A percentile compares a stretch with the other conserved stretches of the same genome.
These are phyloP conservation scores for Phellopilus nigrolimitatus DNA, from an alignment of 1,284 basidiomycete genomes.

Conservation along the genomic window DNA sequence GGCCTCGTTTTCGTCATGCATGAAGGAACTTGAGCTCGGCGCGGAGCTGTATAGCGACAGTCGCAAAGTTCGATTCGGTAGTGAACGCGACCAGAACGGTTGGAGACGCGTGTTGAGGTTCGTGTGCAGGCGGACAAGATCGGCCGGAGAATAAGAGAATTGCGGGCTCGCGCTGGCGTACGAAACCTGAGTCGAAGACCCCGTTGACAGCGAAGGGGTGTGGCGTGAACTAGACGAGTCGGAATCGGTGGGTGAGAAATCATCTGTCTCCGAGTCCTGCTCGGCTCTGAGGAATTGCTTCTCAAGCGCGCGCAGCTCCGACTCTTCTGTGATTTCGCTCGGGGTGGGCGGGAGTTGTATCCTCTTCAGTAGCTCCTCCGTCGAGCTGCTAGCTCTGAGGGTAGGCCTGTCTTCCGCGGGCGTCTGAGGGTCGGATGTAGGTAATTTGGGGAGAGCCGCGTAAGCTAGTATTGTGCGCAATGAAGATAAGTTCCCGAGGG, in stretches of 20 bases:
- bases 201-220: constrained; percentile 24
- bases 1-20: constrained; percentile 25
- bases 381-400: constrained; percentile 35
- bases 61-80: constrained; percentile 55
- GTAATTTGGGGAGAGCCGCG: constrained; percentile 56
- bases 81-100: constrained; percentile 72
- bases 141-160: constrained; percentile 23
- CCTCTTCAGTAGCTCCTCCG: constrained; percentile 42
- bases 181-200: constrained; percentile 6
- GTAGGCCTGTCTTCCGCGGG: constrained; percentile 22
- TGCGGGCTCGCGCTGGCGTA: constrained; percentile 10
- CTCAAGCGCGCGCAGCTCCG: constrained; percentile 48
- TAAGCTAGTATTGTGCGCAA: constrained; percentile 42
- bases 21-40: constrained; percentile 21
- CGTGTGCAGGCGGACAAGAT: constrained; percentile 54
- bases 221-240: constrained; percentile 13
- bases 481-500: constrained; percentile 8
- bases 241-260: constrained; percentile 16
- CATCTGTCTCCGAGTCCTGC: constrained; percentile 27
- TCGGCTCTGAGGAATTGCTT: constrained; percentile 34
- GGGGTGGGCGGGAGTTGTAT: constrained; percentile 54
- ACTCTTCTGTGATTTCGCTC: constrained; percentile 55
- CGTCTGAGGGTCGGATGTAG: constrained; percentile 16
- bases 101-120: constrained; percentile 72
- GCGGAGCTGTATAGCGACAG: constrained; percentile 44